A percentile compares a stretch with the other conserved stretches of the same genome.
These are phyloP conservation scores for Colletotrichum sp. DNA, from an alignment of 2,329 filamentous ascomycete species.

Conservation along the genomic window DNA sequence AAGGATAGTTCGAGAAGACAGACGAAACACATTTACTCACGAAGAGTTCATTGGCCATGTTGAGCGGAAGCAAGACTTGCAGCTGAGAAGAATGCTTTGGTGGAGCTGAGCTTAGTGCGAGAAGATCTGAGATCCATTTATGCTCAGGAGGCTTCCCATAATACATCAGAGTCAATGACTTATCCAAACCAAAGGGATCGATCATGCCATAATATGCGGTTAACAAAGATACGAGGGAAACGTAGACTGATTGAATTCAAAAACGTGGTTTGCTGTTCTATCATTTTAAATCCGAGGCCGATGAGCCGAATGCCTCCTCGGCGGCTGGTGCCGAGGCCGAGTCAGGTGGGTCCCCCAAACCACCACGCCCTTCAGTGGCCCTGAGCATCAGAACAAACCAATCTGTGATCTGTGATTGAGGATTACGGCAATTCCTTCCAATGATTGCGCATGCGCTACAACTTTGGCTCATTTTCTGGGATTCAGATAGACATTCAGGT, in stretches of 20 bases:
- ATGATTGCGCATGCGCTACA: not conserved
- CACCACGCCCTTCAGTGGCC: not conserved
- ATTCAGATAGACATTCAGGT: conserved; percentile 29
- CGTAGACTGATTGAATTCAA: not conserved
- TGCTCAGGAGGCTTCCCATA: not conserved
- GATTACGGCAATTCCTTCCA: rapidly evolving
- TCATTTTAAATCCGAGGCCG: not conserved
- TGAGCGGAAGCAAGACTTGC: not conserved
- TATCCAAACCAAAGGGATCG: not conserved
- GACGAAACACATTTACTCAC: not conserved
- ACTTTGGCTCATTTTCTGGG: not conserved
- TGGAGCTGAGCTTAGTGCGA: not conserved
- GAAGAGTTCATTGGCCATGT: not conserved
- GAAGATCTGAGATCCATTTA: not conserved
- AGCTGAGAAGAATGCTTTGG: not conserved
- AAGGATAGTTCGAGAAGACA: not conserved
- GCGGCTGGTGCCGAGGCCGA: not conserved
- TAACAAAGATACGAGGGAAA: not conserved
- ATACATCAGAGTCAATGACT: not conserved
- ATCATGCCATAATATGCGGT: not conserved
- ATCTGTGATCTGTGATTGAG: not conserved
- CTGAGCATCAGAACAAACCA: not conserved
- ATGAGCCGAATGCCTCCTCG: not conserved
- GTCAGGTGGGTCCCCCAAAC: not conserved
- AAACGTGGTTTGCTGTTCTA: not conserved